phyloP scores from a whole-genome alignment of 352 stramenopile species.

The Globisporangium paddicum region DNA sequence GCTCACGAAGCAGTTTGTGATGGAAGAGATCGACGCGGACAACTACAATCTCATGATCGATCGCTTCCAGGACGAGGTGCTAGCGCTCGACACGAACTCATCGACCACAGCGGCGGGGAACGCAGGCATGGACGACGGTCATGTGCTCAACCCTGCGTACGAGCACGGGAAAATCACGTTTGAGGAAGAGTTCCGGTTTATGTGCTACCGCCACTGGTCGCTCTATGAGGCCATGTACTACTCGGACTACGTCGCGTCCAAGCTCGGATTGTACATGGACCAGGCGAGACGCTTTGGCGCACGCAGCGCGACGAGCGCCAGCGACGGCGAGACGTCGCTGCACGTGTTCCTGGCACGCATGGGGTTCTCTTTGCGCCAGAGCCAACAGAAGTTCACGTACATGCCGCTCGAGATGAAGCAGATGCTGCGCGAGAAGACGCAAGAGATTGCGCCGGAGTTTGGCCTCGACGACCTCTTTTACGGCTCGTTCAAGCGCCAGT shows the following conservation, averaged over 20 bases:
- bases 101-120: conserved; percentile 19
- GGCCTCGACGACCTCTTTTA: conserved; percentile 96
- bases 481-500: conserved; percentile 93
- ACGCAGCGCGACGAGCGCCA: conserved; percentile 37
- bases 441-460: conserved; percentile 93
- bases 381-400: conserved; percentile 95
- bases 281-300: conserved; percentile 57
- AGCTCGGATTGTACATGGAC: conserved; percentile 76
- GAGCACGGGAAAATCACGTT: conserved; percentile 83
- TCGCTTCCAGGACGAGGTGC: conserved; percentile 89
- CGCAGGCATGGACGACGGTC: conserved; percentile 12
- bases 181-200: conserved; percentile 95
- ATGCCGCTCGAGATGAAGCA: conserved; percentile 92
- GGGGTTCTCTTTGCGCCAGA: conserved; percentile 95
- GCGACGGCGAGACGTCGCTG: conserved; percentile 64
- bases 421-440: conserved; percentile 90
- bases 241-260: conserved; percentile 93
- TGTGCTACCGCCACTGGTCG: conserved; percentile 95
- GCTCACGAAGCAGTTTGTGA: conserved; percentile 94
- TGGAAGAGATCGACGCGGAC: conserved; percentile 90
- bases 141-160: conserved; percentile 45
- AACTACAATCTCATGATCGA: conserved; percentile 91
- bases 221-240: conserved; percentile 96
- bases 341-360: conserved; percentile 97
- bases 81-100: conserved; percentile 52